Base-by-base conservation (phyloP, 306 rosid genomes). In the Senna tora region DNA sequence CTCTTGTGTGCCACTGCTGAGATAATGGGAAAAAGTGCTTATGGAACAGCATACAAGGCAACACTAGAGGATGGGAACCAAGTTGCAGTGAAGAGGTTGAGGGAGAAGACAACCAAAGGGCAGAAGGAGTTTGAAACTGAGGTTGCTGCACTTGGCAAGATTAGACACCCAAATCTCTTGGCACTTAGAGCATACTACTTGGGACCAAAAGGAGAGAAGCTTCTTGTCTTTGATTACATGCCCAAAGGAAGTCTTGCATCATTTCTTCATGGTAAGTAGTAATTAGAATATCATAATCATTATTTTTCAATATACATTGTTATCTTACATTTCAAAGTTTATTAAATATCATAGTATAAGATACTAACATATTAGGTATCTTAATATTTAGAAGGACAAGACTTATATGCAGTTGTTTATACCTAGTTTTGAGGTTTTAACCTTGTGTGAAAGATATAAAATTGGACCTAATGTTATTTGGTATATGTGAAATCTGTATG, bases 1-100 rank as follows among this genome's bases (percentile, higher is more conserved):
- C 89, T 92, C 6, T 43, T 92, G 69, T 92, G 97, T 67, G 96
- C 97, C 11, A 89, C 96, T 41, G 97, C 97, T 6, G 97, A 92
- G 86, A 92, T 92, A 54, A 89, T 92, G 92, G 97, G 97, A 0
- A 92, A 88, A 74, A 91, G 91, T 71, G 84, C 97, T 9, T 91
- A 82, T 82, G 97, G 97, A 50, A 92, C 97, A 33, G 96, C 96
- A 10, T 92, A 92, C 58, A 92, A 92, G 77, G 96, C 97, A 38
- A 87, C 94, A 55, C 56, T 92, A 55, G 97, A 92, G 67, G 96
- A 92, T 85, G 94, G 90, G 2, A 77, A 88, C 80, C 88, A 87
- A 65, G 96, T 92, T 78, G 94, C 92, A 25, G 98, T 92, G 81
- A 92, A 92, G 74, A 89, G 98, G 71, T 46, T 92, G 88, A 87